These are phyloP conservation scores for Trichosporon faecale DNA, from an alignment of 1,284 basidiomycete species.

Conservation along the genomic window DNA sequence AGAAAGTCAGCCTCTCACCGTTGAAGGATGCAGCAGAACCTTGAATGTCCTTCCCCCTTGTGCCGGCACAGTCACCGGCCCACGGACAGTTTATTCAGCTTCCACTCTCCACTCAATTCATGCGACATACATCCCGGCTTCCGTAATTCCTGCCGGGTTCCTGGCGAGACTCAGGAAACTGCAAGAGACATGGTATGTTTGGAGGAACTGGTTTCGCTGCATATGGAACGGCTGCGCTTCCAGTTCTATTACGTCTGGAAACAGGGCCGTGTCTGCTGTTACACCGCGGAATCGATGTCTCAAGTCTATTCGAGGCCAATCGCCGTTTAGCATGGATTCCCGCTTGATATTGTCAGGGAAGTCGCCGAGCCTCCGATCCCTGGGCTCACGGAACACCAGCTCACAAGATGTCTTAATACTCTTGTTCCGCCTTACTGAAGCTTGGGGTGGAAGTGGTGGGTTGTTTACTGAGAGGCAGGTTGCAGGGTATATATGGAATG, in stretches of 20 bases:
- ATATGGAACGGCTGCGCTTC: not conserved
- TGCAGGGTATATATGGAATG: not conserved
- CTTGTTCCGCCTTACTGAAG: not conserved
- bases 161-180: not conserved
- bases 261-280: not conserved
- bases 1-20: no score
- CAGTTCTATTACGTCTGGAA: not conserved
- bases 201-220: not conserved
- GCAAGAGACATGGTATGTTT: not conserved
- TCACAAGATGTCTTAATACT: no score
- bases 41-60: no score
- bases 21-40: no score
- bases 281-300: not conserved
- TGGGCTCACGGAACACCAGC: not conserved
- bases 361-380: not conserved
- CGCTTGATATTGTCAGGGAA: not conserved
- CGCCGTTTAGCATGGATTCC: not conserved
- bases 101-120: not conserved
- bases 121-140: not conserved
- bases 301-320: not conserved
- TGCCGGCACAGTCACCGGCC: no score
- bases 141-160: not conserved
- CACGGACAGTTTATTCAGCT: no score
- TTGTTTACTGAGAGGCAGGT: not conserved
- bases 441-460: not conserved